Base-by-base conservation (phyloP, 169 alveolate genomes). In the Cystoisospora suis region DNA sequence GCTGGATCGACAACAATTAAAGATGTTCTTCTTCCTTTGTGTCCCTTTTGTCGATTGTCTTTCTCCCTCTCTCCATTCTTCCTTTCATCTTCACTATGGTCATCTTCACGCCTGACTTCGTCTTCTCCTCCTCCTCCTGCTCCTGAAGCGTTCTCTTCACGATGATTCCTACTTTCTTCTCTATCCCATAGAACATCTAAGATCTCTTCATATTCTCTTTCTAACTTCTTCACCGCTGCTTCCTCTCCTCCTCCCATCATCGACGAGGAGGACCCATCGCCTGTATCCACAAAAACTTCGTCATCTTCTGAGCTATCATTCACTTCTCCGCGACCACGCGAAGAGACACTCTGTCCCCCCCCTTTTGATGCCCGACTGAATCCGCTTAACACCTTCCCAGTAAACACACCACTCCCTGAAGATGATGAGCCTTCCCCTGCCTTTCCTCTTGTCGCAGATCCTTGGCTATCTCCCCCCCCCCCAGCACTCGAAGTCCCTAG, bases 1-100 rank as follows among this genome's bases (percentile, higher is more conserved):
- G 83, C 83, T n/a, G 83, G 83, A 36, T 72, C 83, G 56, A 72
- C 83, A 17, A 38, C 46, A 38, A 72, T 40, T 29, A 29, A 46
- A 29, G 81, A 12, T n/a, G 20, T 56, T 3, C 47, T 36, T 72
- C 32, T 7, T 2, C 44, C 80, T 69, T 40, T 34, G n/a, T 36
- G 56, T 72, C 80, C 45, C 23, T 36, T 27, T 29, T 23, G 6
- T 5, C 83, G 83, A 46, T 38, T 36, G 23, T 6, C 32, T 36
- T 32, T 3, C 32, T 34, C 56, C 58, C 29, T 32, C 36, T 56
- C 32, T 9, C 58, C 34, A 36, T 40, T 9, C 7, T 12, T 5
- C 75, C 36, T 6, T 38, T 61, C 75, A 9, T 20, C 6, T 38
- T 61, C 40, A 29, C 29, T 15, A 15, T 7, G 75, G 42, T 61